Conservation (phyloP, 305 asterid genomes). For the Fraxinus baroniana region DNA sequence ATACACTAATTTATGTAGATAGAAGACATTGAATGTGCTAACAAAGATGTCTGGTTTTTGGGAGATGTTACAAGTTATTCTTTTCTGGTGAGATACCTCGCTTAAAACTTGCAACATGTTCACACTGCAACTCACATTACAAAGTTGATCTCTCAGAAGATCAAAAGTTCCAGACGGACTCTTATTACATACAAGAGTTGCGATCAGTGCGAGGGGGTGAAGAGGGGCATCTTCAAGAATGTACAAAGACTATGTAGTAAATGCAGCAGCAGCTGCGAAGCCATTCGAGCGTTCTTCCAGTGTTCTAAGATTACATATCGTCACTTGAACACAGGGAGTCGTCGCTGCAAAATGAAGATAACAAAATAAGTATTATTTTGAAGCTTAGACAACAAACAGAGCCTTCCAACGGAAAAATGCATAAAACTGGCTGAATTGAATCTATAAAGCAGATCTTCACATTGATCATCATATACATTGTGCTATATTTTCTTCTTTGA, state of each 20-base stretch:
- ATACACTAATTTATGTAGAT: not conserved
- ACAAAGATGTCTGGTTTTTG: not conserved
- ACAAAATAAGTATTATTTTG: not conserved
- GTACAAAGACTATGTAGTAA: conserved; percentile 7
- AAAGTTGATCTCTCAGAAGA: not conserved
- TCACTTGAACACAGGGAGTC: not conserved
- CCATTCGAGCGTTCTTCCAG: not conserved
- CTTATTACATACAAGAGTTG: not conserved
- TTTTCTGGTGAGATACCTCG: not conserved
- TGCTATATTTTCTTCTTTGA: not conserved
- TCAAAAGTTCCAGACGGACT: not conserved
- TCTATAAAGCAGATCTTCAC: not conserved
- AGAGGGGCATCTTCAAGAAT: not conserved
- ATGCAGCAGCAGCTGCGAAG: not conserved
- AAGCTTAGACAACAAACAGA: not conserved
- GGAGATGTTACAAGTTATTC: not conserved
- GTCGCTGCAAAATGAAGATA: conserved; percentile 35
- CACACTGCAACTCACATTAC: not conserved
- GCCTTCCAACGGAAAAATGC: not conserved
- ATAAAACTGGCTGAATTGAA: not conserved
- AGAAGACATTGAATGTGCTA: not conserved
- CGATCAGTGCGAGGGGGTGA: not conserved
- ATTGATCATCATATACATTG: not conserved
- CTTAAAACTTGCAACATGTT: not conserved
- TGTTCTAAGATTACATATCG: not conserved